A percentile compares a stretch with the other conserved stretches of the same genome.
These are phyloP conservation scores for Chlamydomonas schloesseri DNA, from an alignment of 139 green algal genomes.

Conservation along the genomic window DNA sequence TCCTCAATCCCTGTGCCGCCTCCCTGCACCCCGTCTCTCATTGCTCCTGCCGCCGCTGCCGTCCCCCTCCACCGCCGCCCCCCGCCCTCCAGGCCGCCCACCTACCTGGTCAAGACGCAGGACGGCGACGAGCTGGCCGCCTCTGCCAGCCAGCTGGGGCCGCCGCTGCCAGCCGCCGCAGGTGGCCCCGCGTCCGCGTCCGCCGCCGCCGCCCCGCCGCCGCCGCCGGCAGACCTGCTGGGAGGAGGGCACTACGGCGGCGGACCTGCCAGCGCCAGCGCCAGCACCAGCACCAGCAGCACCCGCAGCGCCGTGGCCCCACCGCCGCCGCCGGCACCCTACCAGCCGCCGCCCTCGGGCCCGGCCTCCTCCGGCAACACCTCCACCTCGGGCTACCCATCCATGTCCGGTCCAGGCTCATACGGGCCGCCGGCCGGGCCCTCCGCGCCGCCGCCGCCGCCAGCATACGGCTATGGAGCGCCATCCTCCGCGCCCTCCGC, in stretches of 20 bases:
- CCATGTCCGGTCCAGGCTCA: not conserved
- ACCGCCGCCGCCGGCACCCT: not conserved
- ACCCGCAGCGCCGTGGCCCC: not conserved
- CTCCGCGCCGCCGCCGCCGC: too few relatives aligned
- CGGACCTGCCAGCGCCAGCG: too few relatives aligned
- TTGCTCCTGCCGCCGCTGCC: too few relatives aligned
- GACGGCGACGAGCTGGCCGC: constrained; percentile 51
- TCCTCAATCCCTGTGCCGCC: too few relatives aligned
- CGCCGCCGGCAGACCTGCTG: too few relatives aligned
- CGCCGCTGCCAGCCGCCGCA: not conserved
- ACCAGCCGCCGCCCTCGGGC: not conserved
- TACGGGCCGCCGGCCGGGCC: too few relatives aligned
- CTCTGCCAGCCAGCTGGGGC: constrained; percentile 26
- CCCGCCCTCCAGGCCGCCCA: constrained; percentile 51
- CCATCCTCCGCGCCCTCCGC: not conserved
- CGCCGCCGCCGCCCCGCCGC: not conserved
- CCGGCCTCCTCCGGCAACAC: too few relatives aligned
- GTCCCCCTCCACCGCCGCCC: not conserved
- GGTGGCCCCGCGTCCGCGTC: not conserved
- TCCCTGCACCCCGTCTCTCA: too few relatives aligned
- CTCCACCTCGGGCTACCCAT: not conserved
- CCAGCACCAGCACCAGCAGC: constrained; percentile 2
- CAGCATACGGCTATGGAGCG: too few relatives aligned
- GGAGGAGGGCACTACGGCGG: too few relatives aligned
- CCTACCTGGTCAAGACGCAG: constrained; percentile 46